These are phyloP conservation scores for Hansenula lynferdii DNA, from an alignment of 1,139 yeast genomes.

Conservation along the genomic window DNA sequence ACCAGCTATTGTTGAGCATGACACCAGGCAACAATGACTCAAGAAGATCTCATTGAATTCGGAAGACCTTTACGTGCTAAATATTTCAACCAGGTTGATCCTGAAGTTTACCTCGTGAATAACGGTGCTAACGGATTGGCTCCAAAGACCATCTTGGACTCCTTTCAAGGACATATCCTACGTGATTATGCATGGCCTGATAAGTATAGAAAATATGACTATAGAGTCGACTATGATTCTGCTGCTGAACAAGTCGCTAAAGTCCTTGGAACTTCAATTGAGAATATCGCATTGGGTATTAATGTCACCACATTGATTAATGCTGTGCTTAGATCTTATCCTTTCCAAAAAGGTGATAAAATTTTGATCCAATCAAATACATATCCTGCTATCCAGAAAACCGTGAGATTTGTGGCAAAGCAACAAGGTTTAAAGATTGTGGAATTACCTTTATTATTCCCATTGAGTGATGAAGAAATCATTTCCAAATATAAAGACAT, in stretches of 20 bases:
- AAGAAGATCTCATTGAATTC: conserved; percentile 27
- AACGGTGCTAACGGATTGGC: conserved; percentile 12
- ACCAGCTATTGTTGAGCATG: too few species aligned
- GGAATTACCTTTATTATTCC: conserved; percentile 43
- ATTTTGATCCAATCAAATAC: conserved; percentile 48
- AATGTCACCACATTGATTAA: conserved; percentile 66
- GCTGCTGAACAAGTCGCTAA: conserved; percentile 5
- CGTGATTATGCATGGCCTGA: conserved; percentile 12
- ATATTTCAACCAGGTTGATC: conserved; percentile 29
- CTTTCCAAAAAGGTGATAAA: conserved; percentile 50
- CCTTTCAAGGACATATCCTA: conserved; percentile 3
- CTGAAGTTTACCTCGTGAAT: conserved; percentile 7
- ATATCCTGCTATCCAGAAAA: conserved; percentile 54
- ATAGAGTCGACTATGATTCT: conserved; percentile 7
- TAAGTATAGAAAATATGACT: conserved; percentile 7
- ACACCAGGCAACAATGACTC: conserved; percentile 1
- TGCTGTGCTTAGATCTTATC: conserved; percentile 49
- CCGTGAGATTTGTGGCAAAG: conserved; percentile 42
- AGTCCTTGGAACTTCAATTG: conserved; percentile 4
- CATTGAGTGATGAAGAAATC: conserved; percentile 44
- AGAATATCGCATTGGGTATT: conserved; percentile 6
- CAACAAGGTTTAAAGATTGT: conserved; percentile 39
- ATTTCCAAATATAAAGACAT: conserved; percentile 34
- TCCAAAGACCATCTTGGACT: conserved; percentile 7
- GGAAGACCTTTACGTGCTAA: conserved; percentile 44